Evolutionary conservation across 2,329 filamentous ascomycete species (phyloP).

Genomic region (Aspergillus sp.): DNA sequence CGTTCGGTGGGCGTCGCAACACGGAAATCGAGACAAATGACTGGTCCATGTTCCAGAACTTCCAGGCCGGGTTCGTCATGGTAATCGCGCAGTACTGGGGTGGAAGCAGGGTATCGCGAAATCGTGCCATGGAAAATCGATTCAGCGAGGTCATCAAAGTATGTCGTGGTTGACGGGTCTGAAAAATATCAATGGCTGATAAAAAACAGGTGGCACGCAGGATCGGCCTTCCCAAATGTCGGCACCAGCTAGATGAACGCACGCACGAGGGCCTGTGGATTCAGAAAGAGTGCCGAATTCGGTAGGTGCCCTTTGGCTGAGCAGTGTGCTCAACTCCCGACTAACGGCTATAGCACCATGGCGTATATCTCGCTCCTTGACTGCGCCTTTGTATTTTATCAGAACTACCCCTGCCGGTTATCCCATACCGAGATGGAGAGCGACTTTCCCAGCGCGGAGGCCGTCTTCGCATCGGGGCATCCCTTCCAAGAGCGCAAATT

Average conservation of each 20-base stretch:
- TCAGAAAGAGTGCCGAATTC: conserved; percentile 44
- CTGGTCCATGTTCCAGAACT: conserved; percentile 40
- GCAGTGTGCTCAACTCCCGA: background rate
- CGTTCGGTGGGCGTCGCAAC: conserved; percentile 26
- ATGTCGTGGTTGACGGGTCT: conserved; percentile 4
- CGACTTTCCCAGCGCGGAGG: conserved; percentile 45
- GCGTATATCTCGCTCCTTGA: conserved; percentile 43
- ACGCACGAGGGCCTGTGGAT: conserved; percentile 43
- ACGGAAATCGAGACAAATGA: conserved; percentile 24
- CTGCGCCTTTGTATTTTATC: conserved; percentile 46
- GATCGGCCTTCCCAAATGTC: conserved; percentile 37
- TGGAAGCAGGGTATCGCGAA: conserved; percentile 37
- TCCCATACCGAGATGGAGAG: conserved; percentile 42
- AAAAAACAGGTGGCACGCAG: conserved; percentile 37
- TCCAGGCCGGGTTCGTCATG: conserved; percentile 46
- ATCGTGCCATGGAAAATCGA: conserved; percentile 44
- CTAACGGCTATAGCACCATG: conserved; percentile 30
- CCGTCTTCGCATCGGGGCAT: conserved; percentile 40
- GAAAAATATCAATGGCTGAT: background rate
- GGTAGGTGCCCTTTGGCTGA: conserved; percentile 24
- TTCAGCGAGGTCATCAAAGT: conserved; percentile 45
- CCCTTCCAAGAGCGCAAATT: conserved; percentile 45
- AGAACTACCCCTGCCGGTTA: conserved; percentile 46
- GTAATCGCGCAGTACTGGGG: conserved; percentile 46
- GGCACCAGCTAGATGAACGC: conserved; percentile 39